These are phyloP conservation scores for Mayamaea pseudoterrestris DNA, from an alignment of 108 stramenopile genomes.

Conservation along the genomic window DNA sequence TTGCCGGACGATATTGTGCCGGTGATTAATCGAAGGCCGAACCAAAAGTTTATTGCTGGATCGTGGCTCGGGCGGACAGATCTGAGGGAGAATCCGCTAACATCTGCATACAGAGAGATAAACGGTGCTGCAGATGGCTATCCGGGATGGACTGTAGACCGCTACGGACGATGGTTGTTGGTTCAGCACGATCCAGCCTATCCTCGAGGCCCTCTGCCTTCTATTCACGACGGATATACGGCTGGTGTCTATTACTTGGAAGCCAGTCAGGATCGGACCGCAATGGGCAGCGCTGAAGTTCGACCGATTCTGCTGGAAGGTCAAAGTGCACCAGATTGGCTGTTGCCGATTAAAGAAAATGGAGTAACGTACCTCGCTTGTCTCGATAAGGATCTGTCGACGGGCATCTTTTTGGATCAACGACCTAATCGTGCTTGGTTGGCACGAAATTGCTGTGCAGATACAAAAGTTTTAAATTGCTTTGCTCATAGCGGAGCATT, in stretches of 20 bases:
- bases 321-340: slow-evolving; percentile 43
- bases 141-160: slow-evolving; percentile 75
- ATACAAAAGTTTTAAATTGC: slow-evolving; percentile 70
- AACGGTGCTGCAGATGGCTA: slow-evolving; percentile 77
- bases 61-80: slow-evolving; percentile 50
- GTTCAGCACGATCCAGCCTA: slow-evolving; percentile 53
- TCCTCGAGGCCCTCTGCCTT: slow-evolving; percentile 60
- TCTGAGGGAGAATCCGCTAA: slow-evolving; percentile 34
- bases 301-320: slow-evolving; percentile 60
- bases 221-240: slow-evolving; percentile 73
- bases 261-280: slow-evolving; percentile 34
- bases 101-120: slow-evolving; percentile 66
- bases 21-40: slow-evolving; percentile 42
- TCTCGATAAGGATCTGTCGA: slow-evolving; percentile 63
- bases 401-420: slow-evolving; percentile 78
- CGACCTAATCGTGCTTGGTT: slow-evolving; percentile 65
- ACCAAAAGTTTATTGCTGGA: slow-evolving; percentile 40
- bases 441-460: slow-evolving; percentile 35
- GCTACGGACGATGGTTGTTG: slow-evolving; percentile 67
- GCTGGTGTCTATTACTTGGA: slow-evolving; percentile 62
- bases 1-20: slow-evolving; percentile 61
- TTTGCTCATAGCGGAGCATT: slow-evolving; percentile 79
- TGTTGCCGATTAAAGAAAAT: slow-evolving; percentile 37
- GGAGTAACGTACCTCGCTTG: slow-evolving; percentile 55
- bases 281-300: slow-evolving; percentile 36